Base-by-base conservation (phyloP, 495 filamentous ascomycete species). In the Tuber borchii region DNA sequence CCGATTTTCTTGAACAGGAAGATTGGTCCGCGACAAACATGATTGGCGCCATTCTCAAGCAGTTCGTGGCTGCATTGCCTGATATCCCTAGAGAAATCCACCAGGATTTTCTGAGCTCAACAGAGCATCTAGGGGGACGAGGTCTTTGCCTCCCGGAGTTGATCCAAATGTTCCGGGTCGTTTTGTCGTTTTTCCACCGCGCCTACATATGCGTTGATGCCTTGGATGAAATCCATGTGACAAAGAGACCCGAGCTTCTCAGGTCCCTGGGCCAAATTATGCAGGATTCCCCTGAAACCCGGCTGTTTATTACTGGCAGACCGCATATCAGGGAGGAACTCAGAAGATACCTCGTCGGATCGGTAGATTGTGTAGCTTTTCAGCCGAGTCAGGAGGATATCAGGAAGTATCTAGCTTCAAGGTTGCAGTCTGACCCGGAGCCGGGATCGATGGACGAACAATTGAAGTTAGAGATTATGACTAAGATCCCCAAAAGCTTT, bases 1-100 rank as follows among this genome's bases (percentile, higher is more conserved):
- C 10, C n/a, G 51, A 61, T 61, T 61, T 61, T 61, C 51, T 61
- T 61, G 51, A 31, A 26, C 51, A 61, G 51, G 51, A 61, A 61
- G 51, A 61, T n/a, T 31, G 51, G 51, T 61, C 51, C 51, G n/a
- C 10, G 16, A 61, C 51, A 26, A 61, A 14, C 26, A 61, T 61
- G 51, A 31, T 61, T 61, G 51, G 51, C 51, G 51, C 51, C 26
- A 31, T 61, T 26, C 51, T 61, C 51, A 61, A 61, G 51, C 51
- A 61, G 51, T 31, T 61, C 26, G 51, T 61, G 51, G 26, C 31
- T 31, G 51, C 51, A 14, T 61, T 61, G n/a, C 51, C 51, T 2
- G n/a, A 61, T 12, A 31, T 61, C n/a, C 51, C 51, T 16, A 16
- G 16, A 16, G n/a, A 61, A 61, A 61, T 61, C 51, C n/a, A 31